These are phyloP conservation scores for Sonneratia caseolaris DNA, from an alignment of 345 rosid species.

Conservation along the genomic window DNA sequence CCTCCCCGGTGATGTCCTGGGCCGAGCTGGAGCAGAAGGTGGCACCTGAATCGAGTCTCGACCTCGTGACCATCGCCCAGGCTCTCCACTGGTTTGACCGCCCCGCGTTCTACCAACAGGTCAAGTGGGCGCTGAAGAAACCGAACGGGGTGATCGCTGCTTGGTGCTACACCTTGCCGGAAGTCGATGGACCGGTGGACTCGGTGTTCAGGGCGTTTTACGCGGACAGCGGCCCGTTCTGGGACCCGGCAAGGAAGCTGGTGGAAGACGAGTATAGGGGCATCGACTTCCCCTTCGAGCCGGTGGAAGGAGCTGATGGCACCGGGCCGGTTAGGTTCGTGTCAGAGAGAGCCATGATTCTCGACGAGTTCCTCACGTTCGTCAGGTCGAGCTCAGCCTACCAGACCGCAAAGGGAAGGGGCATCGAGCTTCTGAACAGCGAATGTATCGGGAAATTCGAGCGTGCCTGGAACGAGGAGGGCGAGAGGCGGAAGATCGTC, in stretches of 20 bases:
- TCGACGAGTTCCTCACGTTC: slow-evolving; percentile 45
- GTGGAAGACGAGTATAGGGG: slow-evolving; percentile 47
- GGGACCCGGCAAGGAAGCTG: slow-evolving; percentile 48
- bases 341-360: slow-evolving; percentile 42
- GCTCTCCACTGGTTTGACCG: slow-evolving; percentile 79
- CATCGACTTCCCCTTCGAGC: slow-evolving; percentile 65
- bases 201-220: slow-evolving; percentile 40
- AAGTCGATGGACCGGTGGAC: slow-evolving; percentile 43
- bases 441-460: slow-evolving; percentile 30
- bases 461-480: slow-evolving; percentile 48
- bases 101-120: slow-evolving; percentile 44
- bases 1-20: slow-evolving; percentile 40
- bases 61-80: slow-evolving; percentile 63
- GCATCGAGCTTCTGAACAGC: slow-evolving; percentile 45
- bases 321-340: slow-evolving; percentile 53
- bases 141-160: slow-evolving; percentile 69
- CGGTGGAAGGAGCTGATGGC: slow-evolving; percentile 30
- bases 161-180: slow-evolving; percentile 76
- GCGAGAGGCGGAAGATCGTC: slow-evolving; percentile 25
- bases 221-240: slow-evolving; percentile 31
- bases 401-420: slow-evolving; percentile 57
- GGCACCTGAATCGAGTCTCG: slow-evolving; percentile 35
- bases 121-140: slow-evolving; percentile 53
- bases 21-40: slow-evolving; percentile 32
- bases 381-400: slow-evolving; percentile 60